Conservation (phyloP, 2,329 filamentous ascomycete species). For the Fonsecaea pedrosoi region DNA sequence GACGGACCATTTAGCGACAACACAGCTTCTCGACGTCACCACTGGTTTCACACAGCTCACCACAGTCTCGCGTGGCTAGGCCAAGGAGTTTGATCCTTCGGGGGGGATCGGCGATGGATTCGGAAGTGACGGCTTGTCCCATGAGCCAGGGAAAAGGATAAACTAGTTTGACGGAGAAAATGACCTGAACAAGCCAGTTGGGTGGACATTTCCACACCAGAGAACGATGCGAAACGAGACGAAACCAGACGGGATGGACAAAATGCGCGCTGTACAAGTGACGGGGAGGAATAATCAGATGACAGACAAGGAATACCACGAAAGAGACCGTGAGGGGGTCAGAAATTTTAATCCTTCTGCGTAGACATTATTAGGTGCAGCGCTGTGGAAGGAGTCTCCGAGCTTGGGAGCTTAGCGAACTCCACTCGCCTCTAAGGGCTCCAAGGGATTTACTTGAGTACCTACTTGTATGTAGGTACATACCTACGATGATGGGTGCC, state of each 20-base stretch:
- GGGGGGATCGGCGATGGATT: slow-evolving; percentile 1
- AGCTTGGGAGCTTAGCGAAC: slow-evolving; percentile 1
- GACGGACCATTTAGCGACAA: neutral
- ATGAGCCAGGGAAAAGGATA: neutral
- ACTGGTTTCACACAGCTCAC: neutral
- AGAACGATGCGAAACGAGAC: neutral
- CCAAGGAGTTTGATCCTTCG: neutral
- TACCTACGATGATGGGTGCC: too few species aligned
- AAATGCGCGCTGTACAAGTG: neutral
- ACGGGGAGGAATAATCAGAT: neutral
- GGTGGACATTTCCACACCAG: neutral
- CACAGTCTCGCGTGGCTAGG: neutral
- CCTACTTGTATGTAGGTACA: too few species aligned
- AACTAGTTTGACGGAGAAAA: neutral
- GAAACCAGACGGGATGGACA: neutral
- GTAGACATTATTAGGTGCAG: neutral
- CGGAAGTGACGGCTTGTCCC: slow-evolving; percentile 4
- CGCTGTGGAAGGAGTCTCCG: neutral
- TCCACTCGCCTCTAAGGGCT: neutral
- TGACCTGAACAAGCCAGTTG: neutral
- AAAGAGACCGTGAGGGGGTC: neutral
- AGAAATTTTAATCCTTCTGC: neutral
- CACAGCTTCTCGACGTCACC: slow-evolving; percentile 5
- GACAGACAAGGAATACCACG: slow-evolving; percentile 3
- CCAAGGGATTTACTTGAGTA: neutral